phyloP scores from a whole-genome alignment of 345 rosid genomes.

The Acer yangbiense region DNA sequence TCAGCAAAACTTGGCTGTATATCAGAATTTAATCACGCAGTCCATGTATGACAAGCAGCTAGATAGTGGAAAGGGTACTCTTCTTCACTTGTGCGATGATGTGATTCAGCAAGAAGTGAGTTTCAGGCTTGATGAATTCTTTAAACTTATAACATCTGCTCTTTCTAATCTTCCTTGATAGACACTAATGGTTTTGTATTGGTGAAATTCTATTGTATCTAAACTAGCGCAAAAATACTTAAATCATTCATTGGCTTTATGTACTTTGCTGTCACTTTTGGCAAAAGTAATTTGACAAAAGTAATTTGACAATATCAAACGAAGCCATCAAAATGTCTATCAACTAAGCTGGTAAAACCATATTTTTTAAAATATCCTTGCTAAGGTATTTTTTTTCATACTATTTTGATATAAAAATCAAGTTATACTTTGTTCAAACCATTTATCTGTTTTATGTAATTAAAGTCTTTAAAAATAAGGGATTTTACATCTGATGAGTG shows the following conservation, averaged over 20 bases:
- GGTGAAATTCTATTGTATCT: not conserved
- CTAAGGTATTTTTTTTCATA: not conserved
- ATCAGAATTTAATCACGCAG: slow-evolving; percentile 90
- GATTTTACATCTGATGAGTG: not conserved
- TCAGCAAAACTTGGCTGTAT: slow-evolving; percentile 78
- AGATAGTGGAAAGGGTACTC: slow-evolving; percentile 96
- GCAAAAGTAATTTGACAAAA: not conserved
- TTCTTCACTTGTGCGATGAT: slow-evolving; percentile 93
- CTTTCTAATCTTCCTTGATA: not conserved
- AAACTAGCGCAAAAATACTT: not conserved
- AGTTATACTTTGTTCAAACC: not conserved
- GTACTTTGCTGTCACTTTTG: not conserved
- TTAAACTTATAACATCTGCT: not conserved
- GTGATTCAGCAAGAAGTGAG: slow-evolving; percentile 98
- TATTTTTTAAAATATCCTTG: not conserved
- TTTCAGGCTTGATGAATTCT: slow-evolving; percentile 14
- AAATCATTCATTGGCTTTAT: slow-evolving; percentile 4
- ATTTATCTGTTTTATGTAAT: not conserved
- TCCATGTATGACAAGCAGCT: slow-evolving; percentile 97
- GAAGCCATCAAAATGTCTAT: not conserved
- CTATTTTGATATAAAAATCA: not conserved
- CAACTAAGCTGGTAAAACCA: not conserved
- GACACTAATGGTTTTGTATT: not conserved
- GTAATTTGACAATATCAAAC: not conserved
- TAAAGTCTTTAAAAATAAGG: not conserved